Conservation (phyloP, 768 basidiomycete species). For the Suillus placidus region DNA sequence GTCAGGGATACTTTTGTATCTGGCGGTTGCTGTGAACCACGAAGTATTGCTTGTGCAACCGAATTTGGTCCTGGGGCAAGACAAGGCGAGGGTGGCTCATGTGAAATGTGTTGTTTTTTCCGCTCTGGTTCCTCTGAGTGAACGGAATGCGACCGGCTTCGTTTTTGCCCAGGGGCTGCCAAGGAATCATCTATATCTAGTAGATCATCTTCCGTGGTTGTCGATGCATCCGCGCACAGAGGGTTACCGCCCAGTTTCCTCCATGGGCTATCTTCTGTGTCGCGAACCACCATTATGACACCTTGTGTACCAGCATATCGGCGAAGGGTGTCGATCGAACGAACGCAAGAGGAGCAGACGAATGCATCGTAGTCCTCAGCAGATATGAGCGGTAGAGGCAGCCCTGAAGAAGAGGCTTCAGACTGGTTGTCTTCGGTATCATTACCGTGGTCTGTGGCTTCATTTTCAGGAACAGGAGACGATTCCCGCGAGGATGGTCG, state of each 20-base stretch:
- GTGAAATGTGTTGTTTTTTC: slow-evolving; percentile 49
- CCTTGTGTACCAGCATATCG: slow-evolving; percentile 72
- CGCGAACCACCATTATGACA: slow-evolving; percentile 66
- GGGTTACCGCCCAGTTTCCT: slow-evolving; percentile 42
- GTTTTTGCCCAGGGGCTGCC: slow-evolving; percentile 45
- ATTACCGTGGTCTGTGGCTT: slow-evolving; percentile 18
- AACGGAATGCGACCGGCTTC: slow-evolving; percentile 36
- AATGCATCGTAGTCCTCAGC: slow-evolving; percentile 75
- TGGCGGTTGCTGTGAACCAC: slow-evolving; percentile 7
- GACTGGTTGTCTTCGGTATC: slow-evolving; percentile 57
- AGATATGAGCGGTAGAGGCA: slow-evolving; percentile 69
- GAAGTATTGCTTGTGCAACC: slow-evolving; percentile 49
- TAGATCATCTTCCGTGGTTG: slow-evolving; percentile 20
- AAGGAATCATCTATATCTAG: slow-evolving; percentile 30
- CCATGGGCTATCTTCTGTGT: slow-evolving; percentile 52
- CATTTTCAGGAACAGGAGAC: slow-evolving; percentile 26
- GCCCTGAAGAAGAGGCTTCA: slow-evolving; percentile 61
- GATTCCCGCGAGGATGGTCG: slow-evolving; percentile 54
- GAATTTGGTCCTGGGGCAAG: slow-evolving; percentile 55
- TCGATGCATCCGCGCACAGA: slow-evolving; percentile 9
- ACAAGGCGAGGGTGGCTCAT: slow-evolving; percentile 44
- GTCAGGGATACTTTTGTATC: slow-evolving; percentile 41
- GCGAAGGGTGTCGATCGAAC: slow-evolving; percentile 50
- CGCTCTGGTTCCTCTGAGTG: slow-evolving; percentile 38
- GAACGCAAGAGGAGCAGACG: slow-evolving; percentile 73